Base-by-base conservation (phyloP, 192 early-diverging fungal species). In the Rhizophagus clarus region DNA sequence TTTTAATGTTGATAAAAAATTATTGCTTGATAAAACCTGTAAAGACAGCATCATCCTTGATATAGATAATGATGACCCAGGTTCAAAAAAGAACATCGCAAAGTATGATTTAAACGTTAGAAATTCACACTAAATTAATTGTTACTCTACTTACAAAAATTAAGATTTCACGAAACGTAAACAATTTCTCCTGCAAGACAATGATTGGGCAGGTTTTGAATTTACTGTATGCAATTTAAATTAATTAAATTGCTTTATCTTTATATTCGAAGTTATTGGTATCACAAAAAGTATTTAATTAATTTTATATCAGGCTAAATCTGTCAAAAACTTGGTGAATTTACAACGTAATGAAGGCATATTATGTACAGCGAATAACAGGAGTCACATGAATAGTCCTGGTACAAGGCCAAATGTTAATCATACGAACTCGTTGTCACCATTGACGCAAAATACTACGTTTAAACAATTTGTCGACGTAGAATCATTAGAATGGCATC, bases 111-210 rank as follows among this genome's bases (percentile, higher is more conserved):
- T 22, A 40, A n/a, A 34, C 22, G 8, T 71, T 12, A 15, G 2
- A 22, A 71, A 71, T 14, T 40, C 22, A 10, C 34, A 22, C 17
- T 40, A 14, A 22, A 20, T 37, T 3, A 12, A 34, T 32, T n/a
- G 26, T 71, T 34, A 15, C 28, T 37, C 15, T 20, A 4, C 5
- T 32, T 60, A 15, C n/a, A 49, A 73, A 14, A 28, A 28, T 22
- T 3, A 61, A 76, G 74, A 76, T 37, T 63, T 76, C 32, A 11
- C 17, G 34, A 76, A 60, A 34, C 74, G 74, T 14, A 76, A 76
- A 62, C 32, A 76, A 61, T 31, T 62, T 62, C 61, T 76, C 37
- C 63, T 76, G 24, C 45, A 62, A 62, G 74, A 37, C 12, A 34
- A n/a, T 32, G 60, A 76, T 62, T 76, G 74, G 74, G 60, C 32